Evolutionary conservation across 768 basidiomycete genomes (phyloP), one percentile per base, ranked within the genome.

Genomic region (Hypholoma sublateritium): DNA sequence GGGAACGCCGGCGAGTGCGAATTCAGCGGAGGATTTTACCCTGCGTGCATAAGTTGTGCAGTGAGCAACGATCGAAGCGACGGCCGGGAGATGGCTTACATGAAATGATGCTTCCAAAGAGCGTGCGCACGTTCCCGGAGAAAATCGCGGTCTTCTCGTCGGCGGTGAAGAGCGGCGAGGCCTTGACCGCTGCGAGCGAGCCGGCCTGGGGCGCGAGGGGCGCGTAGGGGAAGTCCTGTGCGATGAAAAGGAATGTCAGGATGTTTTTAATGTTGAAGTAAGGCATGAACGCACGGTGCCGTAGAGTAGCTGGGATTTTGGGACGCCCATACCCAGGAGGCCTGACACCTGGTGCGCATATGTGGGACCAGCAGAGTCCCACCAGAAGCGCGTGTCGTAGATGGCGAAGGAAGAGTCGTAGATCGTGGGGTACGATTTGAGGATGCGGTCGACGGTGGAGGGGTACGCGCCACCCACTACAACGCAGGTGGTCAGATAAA

Each of bases 291-390:
- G 22, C 64, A 73, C 73, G 32, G 72, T 72, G 48, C 73, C 73
- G 49, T 70, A 74, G 25, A 74, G 67, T 6, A 73, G 58, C 49
- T 71, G 72, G 12, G 64, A 62, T 39, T 69, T 65, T 21, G 72
- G 72, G 50, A 73, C 69, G 9, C 62, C 67, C 22, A 61, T 70
- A 7, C 67, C 71, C 9, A 73, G 61, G 5, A 74, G 67, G 13
- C 71, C 70, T 16, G 68, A 56, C 39, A 72, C 59, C 54, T 74
- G 72, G 48, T 74, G 71, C 57, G 62, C 68, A 62, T 70, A 74
- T 12, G 73, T 74, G 6, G 73, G 72, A 32, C 73, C 72, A 22
- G 72, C 72, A 37, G 72, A 72, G 57, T 73, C 72, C 71, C 71
- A 74, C 71, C 71, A 74, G 65, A 74, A 72, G 51, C 70, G 67